A percentile compares a stretch with the other conserved stretches of the same genome.
Conservation (phyloP, 1,139 yeast species). For the Blastobotrys persicus region DNA sequence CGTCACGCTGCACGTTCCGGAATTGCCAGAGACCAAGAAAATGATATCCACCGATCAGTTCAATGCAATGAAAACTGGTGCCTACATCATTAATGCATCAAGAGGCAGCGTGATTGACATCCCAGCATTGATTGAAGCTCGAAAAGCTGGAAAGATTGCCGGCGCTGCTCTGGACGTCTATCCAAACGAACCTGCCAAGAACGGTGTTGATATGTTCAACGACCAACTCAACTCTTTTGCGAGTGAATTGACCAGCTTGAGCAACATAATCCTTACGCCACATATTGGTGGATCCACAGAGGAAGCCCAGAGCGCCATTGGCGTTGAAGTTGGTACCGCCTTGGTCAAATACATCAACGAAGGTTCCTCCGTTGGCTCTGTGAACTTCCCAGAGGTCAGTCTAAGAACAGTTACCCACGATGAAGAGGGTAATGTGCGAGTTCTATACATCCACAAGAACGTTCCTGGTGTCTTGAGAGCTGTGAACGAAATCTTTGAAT, state of each 20-base stretch:
- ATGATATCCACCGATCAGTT: constrained; percentile 88
- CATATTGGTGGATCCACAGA: constrained; percentile 99
- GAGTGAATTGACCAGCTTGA: constrained; percentile 72
- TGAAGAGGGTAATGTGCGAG: constrained; percentile 83
- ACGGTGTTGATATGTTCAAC: constrained; percentile 78
- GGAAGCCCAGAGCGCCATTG: constrained; percentile 98
- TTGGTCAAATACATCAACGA: constrained; percentile 90
- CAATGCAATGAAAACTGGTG: constrained; percentile 94
- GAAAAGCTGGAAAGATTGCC: constrained; percentile 90
- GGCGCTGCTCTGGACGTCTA: constrained; percentile 98
- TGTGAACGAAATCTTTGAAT: constrained; percentile 91
- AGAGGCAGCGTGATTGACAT: constrained; percentile 98
- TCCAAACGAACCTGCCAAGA: constrained; percentile 97
- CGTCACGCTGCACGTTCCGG: constrained; percentile 93
- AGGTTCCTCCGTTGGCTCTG: constrained; percentile 95
- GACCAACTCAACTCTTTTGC: constrained; percentile 79
- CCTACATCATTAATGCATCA: constrained; percentile 91
- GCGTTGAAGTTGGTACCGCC: constrained; percentile 88
- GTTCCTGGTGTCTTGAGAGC: constrained; percentile 99
- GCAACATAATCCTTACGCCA: constrained; percentile 91
- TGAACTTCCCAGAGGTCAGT: constrained; percentile 97
- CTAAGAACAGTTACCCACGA: constrained; percentile 86
- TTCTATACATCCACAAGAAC: constrained; percentile 91
- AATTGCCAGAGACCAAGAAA: constrained; percentile 85
- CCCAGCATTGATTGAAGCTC: constrained; percentile 87